These are phyloP conservation scores for Simplicillium sp. DNA, from an alignment of 2,329 filamentous ascomycete genomes.

Conservation along the genomic window DNA sequence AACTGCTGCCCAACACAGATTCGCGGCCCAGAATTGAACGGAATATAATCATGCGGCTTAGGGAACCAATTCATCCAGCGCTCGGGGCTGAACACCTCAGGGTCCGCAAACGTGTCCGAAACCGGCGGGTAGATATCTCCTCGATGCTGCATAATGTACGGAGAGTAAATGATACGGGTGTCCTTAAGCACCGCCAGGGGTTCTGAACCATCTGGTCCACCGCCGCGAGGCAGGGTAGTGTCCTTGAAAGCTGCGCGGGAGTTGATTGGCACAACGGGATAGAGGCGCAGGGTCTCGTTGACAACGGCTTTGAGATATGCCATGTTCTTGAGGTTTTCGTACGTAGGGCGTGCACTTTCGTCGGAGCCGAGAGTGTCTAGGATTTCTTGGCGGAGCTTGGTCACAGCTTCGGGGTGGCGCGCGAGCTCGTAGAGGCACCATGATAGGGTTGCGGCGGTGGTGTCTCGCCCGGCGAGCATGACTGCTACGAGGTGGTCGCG, in stretches of 20 bases:
- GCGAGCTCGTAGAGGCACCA: conserved; percentile 24
- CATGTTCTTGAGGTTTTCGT: conserved; percentile 32
- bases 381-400: conserved; percentile 22
- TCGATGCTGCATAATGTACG: conserved; percentile 65
- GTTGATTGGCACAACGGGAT: conserved; percentile 33
- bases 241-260: conserved; percentile 23
- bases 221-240: conserved; percentile 55
- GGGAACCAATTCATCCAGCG: conserved; percentile 57
- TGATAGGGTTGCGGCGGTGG: conserved; percentile 29
- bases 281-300: conserved; percentile 27
- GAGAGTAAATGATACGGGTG: conserved; percentile 55
- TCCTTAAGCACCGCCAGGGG: conserved; percentile 60
- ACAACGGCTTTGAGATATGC: conserved; percentile 33
- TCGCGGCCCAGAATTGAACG: conserved; percentile 65
- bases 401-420: conserved; percentile 21
- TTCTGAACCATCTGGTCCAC: conserved; percentile 50
- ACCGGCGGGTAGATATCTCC: conserved; percentile 47
- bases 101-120: conserved; percentile 33
- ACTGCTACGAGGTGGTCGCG: conserved; percentile 26
- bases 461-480: conserved; percentile 34
- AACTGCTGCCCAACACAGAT: conserved; percentile 77
- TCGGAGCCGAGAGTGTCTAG: conserved; percentile 12
- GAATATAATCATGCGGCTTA: conserved; percentile 60
- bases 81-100: conserved; percentile 51
- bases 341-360: conserved; percentile 22